phyloP scores from a whole-genome alignment of 2,329 filamentous ascomycete species.

The Aspergillus nomiae region DNA sequence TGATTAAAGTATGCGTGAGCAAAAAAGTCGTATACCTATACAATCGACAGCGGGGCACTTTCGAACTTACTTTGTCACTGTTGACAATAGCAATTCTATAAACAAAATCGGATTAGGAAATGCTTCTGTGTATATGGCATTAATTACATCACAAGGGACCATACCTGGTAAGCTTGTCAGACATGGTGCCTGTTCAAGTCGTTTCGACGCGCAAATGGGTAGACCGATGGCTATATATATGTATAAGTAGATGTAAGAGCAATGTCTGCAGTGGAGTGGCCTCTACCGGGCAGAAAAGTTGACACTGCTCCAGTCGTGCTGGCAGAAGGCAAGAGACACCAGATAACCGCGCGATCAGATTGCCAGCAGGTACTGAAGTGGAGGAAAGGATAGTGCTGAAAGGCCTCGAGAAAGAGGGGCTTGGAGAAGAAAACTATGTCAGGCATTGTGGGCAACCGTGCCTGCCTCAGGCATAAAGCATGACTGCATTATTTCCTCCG shows the following conservation, averaged over 20 bases:
- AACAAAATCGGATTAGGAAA: conserved; percentile 18
- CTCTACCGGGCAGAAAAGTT: conserved; percentile 10
- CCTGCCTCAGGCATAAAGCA: conserved; percentile 21
- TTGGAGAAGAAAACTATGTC: conserved; percentile 27
- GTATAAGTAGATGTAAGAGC: background rate
- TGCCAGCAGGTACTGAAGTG: conserved; percentile 14
- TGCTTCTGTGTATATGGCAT: background rate
- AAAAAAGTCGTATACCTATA: conserved; percentile 26
- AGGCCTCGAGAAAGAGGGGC: conserved; percentile 24
- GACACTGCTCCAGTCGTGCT: conserved; percentile 19
- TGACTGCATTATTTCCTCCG: conserved; percentile 21
- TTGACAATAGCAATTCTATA: conserved; percentile 97
- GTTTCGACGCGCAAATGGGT: conserved; percentile 10
- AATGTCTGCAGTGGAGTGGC: background rate
- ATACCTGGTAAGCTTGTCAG: conserved; percentile 93
- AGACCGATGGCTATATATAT: conserved; percentile 4
- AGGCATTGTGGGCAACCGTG: conserved; percentile 26
- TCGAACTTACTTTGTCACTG: conserved; percentile 78
- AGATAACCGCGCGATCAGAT: conserved; percentile 19
- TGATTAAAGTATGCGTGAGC: conserved; percentile 50
- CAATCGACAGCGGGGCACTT: conserved; percentile 36
- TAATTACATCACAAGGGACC: conserved; percentile 26
- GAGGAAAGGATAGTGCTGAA: conserved; percentile 18
- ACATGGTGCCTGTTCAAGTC: conserved; percentile 61
- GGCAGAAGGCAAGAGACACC: conserved; percentile 18